phyloP scores from a whole-genome alignment of 1,284 basidiomycete genomes.

The Phylloboletellus chloephorus region DNA sequence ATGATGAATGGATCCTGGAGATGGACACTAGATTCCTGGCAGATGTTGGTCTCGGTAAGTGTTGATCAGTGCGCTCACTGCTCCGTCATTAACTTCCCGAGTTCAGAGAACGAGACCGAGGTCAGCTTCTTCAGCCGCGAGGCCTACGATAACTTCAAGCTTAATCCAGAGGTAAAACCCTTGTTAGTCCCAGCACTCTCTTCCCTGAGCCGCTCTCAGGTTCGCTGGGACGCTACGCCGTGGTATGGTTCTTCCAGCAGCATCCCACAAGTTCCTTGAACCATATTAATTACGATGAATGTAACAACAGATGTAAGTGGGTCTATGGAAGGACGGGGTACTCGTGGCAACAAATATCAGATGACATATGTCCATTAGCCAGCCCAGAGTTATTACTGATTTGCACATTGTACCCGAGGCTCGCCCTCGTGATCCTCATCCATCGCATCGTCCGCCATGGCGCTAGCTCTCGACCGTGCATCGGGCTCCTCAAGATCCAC shows the following conservation, averaged over 20 bases:
- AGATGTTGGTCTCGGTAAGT: conserved; percentile 70
- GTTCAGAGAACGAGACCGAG: conserved; percentile 91
- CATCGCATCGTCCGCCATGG: conserved; percentile 64
- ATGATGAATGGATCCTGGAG: conserved; percentile 86
- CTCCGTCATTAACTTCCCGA: conserved; percentile 1
- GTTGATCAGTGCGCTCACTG: background rate
- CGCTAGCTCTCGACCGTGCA: conserved; percentile 61
- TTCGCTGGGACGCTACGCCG: conserved; percentile 26
- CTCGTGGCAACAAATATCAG: conserved; percentile 17
- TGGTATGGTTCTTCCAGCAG: conserved; percentile 6
- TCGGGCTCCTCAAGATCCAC: conserved; percentile 82
- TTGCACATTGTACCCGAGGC: conserved; percentile 79
- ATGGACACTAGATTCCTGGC: conserved; percentile 62
- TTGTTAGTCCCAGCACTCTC: background rate
- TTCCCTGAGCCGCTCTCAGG: conserved; percentile 11
- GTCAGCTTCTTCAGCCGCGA: conserved; percentile 82
- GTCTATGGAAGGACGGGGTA: conserved; percentile 29
- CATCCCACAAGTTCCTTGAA: conserved; percentile 12
- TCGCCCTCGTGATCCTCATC: conserved; percentile 78
- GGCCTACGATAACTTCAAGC: conserved; percentile 75
- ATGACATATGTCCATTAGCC: conserved; percentile 13
- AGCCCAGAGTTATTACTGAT: conserved; percentile 50
- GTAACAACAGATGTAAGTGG: conserved; percentile 25
- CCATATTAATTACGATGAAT: conserved; percentile 30
- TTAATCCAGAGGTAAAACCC: conserved; percentile 65